Conservation (phyloP, 257 asterid species). For the Verbena officinalis region DNA sequence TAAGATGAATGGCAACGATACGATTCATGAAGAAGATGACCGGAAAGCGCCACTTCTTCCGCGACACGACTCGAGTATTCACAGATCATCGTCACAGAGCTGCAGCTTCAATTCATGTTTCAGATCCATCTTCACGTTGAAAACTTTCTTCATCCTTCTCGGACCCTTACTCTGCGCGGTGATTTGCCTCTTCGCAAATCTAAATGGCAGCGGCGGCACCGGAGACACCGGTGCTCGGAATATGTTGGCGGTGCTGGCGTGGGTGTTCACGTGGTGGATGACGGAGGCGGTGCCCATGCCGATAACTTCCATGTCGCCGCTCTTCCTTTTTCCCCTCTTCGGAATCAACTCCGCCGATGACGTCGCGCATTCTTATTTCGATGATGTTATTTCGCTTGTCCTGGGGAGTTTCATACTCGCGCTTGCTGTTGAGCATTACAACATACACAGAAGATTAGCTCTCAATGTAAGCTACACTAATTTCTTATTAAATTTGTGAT, state of each 20-base stretch:
- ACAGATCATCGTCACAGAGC: constrained; percentile 32
- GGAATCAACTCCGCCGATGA: constrained; percentile 83
- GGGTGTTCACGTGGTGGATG: constrained; percentile 94
- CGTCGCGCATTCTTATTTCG: constrained; percentile 82
- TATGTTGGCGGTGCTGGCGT: constrained; percentile 80
- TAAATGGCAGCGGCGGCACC: constrained; percentile 47
- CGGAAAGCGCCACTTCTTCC: constrained; percentile 76
- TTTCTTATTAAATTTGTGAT: too few species aligned
- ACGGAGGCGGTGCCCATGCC: constrained; percentile 98
- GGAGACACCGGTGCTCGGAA: constrained; percentile 52
- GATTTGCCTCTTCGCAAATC: constrained; percentile 47
- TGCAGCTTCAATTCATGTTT: constrained; percentile 37
- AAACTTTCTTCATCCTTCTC: constrained; percentile 56
- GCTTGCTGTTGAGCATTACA: constrained; percentile 93
- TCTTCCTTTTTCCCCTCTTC: constrained; percentile 84
- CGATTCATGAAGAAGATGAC: constrained; percentile 35
- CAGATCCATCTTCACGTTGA: constrained; percentile 49
- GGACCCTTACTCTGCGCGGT: constrained; percentile 69
- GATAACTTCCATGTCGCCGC: constrained; percentile 87
- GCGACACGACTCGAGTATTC: constrained; percentile 38
- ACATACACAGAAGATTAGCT: constrained; percentile 88
- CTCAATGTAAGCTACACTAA: constrained; percentile 56
- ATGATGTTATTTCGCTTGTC: constrained; percentile 84
- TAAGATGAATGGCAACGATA: constrained; percentile 39
- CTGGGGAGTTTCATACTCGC: constrained; percentile 94